Percentiles rank a stretch among this genome's conserved stretches.
phyloP scores from a whole-genome alignment of 139 green algal species.

The Asterochloris sp. region DNA sequence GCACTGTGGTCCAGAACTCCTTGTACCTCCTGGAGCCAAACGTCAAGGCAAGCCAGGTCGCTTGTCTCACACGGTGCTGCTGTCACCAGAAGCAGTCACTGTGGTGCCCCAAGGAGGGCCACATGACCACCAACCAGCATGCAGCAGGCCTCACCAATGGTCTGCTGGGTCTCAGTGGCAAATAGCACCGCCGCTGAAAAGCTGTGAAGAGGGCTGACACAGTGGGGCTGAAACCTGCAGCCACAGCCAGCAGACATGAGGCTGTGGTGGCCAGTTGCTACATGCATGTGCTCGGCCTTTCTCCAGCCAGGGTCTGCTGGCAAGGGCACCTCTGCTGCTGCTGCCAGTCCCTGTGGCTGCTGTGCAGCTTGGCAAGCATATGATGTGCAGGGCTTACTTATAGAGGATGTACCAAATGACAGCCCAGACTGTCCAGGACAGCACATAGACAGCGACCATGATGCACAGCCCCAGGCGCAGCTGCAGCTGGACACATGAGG shows the following conservation, averaged over 20 bases:
- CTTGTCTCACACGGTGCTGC: neutral
- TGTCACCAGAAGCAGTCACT: neutral
- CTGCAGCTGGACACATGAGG: constrained; percentile 13
- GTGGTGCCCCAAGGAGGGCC: neutral
- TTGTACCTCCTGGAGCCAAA: neutral
- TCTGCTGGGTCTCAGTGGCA: constrained; percentile 65
- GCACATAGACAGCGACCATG: constrained; percentile 11
- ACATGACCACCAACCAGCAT: neutral
- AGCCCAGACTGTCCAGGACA: constrained; percentile 21
- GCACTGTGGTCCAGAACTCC: neutral
- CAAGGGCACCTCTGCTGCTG: neutral
- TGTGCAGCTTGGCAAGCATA: neutral
- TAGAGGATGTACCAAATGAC: constrained; percentile 11
- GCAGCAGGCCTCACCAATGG: constrained; percentile 50
- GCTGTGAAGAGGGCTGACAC: constrained; percentile 33
- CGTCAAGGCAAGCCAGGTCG: neutral
- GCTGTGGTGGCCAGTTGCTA: neutral
- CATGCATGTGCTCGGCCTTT: neutral
- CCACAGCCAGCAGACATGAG: neutral
- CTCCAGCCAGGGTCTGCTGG: neutral
- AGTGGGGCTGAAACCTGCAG: neutral
- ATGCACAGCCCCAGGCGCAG: neutral
- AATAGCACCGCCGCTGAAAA: constrained; percentile 64
- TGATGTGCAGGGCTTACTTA: constrained; percentile 11
- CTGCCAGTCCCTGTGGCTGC: neutral